Evolutionary conservation across 805 yeast genomes (phyloP), one percentile per base, ranked within the genome.

Genomic region (Wickerhamomyces mucosus): DNA sequence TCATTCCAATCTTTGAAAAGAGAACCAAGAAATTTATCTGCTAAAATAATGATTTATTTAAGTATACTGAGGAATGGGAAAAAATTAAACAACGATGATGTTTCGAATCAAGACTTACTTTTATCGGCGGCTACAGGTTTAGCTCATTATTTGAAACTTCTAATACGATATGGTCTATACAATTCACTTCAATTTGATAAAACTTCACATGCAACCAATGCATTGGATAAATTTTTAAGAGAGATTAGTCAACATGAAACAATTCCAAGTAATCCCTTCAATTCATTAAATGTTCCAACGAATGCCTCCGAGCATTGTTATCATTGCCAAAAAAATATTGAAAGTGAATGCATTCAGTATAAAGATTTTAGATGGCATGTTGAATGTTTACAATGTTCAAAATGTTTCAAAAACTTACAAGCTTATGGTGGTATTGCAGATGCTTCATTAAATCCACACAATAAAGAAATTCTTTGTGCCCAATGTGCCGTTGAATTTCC

Each of bases 121-220:
- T 66, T 92, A 42, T 73, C 89, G 0, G 74, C 88, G 9, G 88
- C 88, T 5, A 84, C 96, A 2, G 86, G 94, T 0, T 62, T 89
- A 44, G 96, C 98, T 0, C 97, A 92, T 52, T 89, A 86, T 55
- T 63, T 92, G 46, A 92, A 92, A 53, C 64, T 89, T 6, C 61
- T 92, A 15, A 80, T 89, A 5, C 65, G 96, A 40, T 74, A 75
- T 47, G 92, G 96, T 0, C 66, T 92, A 26, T 70, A 75, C 36
- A 75, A 76, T 42, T 83, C 96, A 0, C 61, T 92, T n/a, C 76
- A 70, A 34, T 62, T 69, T 34, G 81, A 82, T 52, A 72, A 69
- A 42, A 46, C 65, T 4, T 61, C 69, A 7, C 72, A 71, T 20
- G 67, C 80, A 7, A 69, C 78, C 0, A 61, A 56, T 24, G 81